These are phyloP conservation scores for Apiotrichum siamense DNA, from an alignment of 1,284 basidiomycete genomes.

Conservation along the genomic window DNA sequence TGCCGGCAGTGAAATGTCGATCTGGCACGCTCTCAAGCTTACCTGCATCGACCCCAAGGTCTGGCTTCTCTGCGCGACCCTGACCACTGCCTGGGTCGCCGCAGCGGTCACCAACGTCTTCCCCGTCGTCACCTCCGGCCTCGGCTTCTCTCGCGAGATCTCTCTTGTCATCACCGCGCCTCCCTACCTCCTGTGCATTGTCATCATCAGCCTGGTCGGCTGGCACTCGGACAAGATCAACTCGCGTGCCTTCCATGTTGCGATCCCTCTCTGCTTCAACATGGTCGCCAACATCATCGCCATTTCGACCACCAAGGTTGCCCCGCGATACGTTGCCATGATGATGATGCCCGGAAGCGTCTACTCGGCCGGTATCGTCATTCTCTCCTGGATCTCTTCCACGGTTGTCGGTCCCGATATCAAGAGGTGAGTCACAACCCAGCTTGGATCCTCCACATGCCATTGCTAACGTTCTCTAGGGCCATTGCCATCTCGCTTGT, in stretches of 20 bases:
- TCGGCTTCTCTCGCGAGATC: conserved; percentile 38
- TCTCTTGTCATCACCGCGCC: conserved; percentile 45
- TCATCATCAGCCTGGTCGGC: conserved; percentile 31
- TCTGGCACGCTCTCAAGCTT: conserved; percentile 23
- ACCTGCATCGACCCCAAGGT: conserved; percentile 27
- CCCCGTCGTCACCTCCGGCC: conserved; percentile 31
- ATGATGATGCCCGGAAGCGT: conserved; percentile 32
- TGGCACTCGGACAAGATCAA: conserved; percentile 37
- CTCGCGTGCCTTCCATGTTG: conserved; percentile 22
- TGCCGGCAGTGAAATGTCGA: conserved; percentile 24
- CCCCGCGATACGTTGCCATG: conserved; percentile 36
- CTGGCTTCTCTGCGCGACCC: conserved; percentile 9
- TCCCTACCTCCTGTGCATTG: conserved; percentile 34
- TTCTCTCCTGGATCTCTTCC: conserved; percentile 41
- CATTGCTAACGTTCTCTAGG: conserved; percentile 40
- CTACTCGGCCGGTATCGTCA: conserved; percentile 44
- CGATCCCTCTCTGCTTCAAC: conserved; percentile 19
- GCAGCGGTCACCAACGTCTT: conserved; percentile 32
- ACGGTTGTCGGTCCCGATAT: conserved; percentile 42
- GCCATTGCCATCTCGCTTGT: conserved; percentile 42
- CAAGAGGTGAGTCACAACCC: no score
- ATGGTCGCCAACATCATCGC: conserved; percentile 29
- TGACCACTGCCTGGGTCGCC: conserved; percentile 1
- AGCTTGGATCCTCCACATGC: no score
- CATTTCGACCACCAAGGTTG: conserved; percentile 28